Percentiles rank a stretch among this genome's conserved stretches.
phyloP scores from a whole-genome alignment of 768 basidiomycete genomes.

The Coprinopsis cinerea region DNA sequence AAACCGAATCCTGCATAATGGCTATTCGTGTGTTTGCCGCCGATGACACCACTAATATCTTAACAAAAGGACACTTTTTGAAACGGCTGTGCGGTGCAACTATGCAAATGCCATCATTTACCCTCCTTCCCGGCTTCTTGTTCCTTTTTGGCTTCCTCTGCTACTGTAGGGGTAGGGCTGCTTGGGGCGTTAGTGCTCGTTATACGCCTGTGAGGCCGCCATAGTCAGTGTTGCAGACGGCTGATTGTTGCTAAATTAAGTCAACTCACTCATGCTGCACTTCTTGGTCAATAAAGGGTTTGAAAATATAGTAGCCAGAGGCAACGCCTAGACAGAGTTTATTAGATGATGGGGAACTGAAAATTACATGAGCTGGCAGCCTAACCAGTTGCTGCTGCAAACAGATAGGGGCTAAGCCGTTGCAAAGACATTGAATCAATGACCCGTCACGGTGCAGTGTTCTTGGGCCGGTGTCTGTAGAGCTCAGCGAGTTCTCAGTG shows the following conservation, averaged over 20 bases:
- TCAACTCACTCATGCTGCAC: slow-evolving; percentile 17
- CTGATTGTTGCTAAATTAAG: too few species aligned
- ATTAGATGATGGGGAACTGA: neutral
- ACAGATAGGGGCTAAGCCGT: slow-evolving; percentile 42
- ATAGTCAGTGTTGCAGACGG: too few species aligned
- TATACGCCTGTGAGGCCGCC: too few species aligned
- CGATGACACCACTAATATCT: slow-evolving; percentile 1
- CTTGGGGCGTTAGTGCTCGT: slow-evolving; percentile 12
- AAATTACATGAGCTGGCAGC: too few species aligned
- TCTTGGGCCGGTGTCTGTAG: too few species aligned
- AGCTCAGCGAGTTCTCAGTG: too few species aligned
- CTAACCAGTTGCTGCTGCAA: slow-evolving; percentile 56
- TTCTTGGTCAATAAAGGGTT: slow-evolving; percentile 35
- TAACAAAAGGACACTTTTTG: neutral
- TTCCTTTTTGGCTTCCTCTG: slow-evolving; percentile 17
- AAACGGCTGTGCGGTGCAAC: neutral
- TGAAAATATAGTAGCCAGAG: slow-evolving; percentile 66
- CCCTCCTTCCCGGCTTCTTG: slow-evolving; percentile 6
- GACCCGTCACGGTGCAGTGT: too few species aligned
- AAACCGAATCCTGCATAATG: slow-evolving; percentile 13
- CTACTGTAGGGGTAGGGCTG: slow-evolving; percentile 6
- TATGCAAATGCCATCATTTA: neutral
- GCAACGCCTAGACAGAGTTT: slow-evolving; percentile 36
- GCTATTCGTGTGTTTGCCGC: slow-evolving; percentile 4
- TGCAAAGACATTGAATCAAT: slow-evolving; percentile 12